Conservation (phyloP, 2,329 filamentous ascomycete species). For the Fusarium pseudoanthophilum region DNA sequence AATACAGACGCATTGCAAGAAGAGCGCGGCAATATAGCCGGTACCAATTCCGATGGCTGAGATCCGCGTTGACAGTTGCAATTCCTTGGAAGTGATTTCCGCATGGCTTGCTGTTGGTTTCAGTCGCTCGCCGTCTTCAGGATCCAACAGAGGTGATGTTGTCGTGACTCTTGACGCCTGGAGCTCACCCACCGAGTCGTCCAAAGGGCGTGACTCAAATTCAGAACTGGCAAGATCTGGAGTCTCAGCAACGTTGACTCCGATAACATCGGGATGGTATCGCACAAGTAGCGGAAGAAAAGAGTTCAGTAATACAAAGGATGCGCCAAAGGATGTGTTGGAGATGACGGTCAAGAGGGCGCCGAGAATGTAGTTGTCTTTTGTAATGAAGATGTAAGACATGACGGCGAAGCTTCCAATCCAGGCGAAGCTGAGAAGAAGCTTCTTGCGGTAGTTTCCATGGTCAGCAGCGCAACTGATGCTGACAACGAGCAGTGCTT, state of each 20-base stretch:
- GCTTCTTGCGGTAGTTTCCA: slow-evolving; percentile 87
- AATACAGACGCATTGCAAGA: slow-evolving; percentile 85
- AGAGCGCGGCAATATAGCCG: slow-evolving; percentile 87
- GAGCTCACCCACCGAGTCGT: slow-evolving; percentile 48
- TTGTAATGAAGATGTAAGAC: slow-evolving; percentile 83
- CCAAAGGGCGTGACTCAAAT: slow-evolving; percentile 50
- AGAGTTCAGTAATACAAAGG: slow-evolving; percentile 94
- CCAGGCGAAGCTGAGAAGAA: slow-evolving; percentile 87
- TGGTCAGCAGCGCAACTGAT: slow-evolving; percentile 97
- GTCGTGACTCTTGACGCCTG: slow-evolving; percentile 52
- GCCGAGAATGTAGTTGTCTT: slow-evolving; percentile 81
- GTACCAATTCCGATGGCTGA: slow-evolving; percentile 94
- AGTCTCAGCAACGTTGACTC: slow-evolving; percentile 43
- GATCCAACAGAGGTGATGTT: slow-evolving; percentile 61
- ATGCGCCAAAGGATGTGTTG: slow-evolving; percentile 94
- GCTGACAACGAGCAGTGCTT: slow-evolving; percentile 91
- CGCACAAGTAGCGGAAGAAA: slow-evolving; percentile 92
- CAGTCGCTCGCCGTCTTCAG: slow-evolving; percentile 49
- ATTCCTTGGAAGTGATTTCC: slow-evolving; percentile 70
- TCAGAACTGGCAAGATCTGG: slow-evolving; percentile 48
- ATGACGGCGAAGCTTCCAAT: slow-evolving; percentile 85
- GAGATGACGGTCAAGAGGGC: slow-evolving; percentile 87
- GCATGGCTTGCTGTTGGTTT: slow-evolving; percentile 56
- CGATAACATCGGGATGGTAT: slow-evolving; percentile 72
- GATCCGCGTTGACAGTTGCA: slow-evolving; percentile 87